These are phyloP conservation scores for Vicia villosa DNA, from an alignment of 306 rosid species.

Conservation along the genomic window DNA sequence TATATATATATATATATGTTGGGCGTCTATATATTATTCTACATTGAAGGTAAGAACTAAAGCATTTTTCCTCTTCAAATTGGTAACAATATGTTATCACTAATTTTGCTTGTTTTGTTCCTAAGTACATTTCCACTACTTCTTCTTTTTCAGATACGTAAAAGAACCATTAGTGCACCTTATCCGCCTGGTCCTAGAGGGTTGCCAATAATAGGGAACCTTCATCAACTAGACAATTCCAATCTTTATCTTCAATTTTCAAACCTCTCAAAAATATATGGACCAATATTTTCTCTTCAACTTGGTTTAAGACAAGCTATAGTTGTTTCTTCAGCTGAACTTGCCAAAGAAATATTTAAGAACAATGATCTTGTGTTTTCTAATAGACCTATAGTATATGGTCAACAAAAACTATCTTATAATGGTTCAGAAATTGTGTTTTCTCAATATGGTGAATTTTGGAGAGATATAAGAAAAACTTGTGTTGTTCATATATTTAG, in stretches of 20 bases:
- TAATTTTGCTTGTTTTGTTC: too few relatives aligned
- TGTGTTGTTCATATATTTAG: constrained; percentile 46
- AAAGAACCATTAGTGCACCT: too few relatives aligned
- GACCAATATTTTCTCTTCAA: constrained; percentile 16
- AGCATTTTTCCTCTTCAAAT: too few relatives aligned
- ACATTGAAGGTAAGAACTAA: too few relatives aligned
- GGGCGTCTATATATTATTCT: too few relatives aligned
- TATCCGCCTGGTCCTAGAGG: too few relatives aligned
- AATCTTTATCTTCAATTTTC: neutral
- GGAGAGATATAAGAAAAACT: constrained; percentile 37
- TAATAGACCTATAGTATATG: constrained; percentile 45
- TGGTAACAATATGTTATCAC: too few relatives aligned
- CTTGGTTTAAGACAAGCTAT: constrained; percentile 37
- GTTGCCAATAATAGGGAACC: too few relatives aligned
- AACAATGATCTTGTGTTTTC: constrained; percentile 32
- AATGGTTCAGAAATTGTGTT: constrained; percentile 38
- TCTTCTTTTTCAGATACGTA: too few relatives aligned
- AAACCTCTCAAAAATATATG: neutral
- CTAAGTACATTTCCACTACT: too few relatives aligned
- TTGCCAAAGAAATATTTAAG: constrained; percentile 2
- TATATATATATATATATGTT: too few relatives aligned
- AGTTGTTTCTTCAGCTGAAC: constrained; percentile 30
- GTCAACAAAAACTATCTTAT: constrained; percentile 45
- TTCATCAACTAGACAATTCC: too few relatives aligned
- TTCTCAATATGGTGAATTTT: constrained; percentile 39